Conservation (phyloP, 441 rosid genomes). For the Biscutella laevigata region DNA sequence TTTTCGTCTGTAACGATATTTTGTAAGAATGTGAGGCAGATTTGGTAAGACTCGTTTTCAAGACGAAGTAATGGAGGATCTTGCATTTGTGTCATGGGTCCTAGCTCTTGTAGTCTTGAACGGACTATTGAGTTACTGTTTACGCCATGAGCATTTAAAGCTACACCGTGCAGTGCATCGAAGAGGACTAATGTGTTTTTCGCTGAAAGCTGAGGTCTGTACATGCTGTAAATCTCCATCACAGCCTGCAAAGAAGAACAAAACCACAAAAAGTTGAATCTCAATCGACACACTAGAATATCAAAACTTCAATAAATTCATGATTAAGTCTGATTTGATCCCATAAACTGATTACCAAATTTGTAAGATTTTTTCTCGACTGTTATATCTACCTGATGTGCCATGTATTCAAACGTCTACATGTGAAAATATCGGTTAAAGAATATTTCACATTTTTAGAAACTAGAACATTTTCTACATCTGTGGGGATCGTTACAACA, state of each 20-base stretch:
- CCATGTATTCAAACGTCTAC: no score
- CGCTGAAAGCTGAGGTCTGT: constrained; percentile 62
- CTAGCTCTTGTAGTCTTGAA: constrained; percentile 76
- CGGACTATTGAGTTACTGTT: constrained; percentile 61
- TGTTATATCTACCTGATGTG: no score
- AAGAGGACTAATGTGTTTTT: constrained; percentile 67
- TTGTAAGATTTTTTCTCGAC: no score
- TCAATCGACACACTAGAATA: no score
- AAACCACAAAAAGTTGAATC: no score
- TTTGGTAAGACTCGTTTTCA: constrained; percentile 95
- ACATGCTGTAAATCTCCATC: constrained; percentile 95
- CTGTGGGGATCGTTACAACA: no score
- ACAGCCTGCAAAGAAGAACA: constrained; percentile 54
- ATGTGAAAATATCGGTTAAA: no score
- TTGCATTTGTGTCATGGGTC: constrained; percentile 94
- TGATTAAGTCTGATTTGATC: no score
- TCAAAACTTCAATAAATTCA: no score
- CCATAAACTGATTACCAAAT: no score
- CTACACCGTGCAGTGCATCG: constrained; percentile 74
- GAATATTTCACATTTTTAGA: no score
- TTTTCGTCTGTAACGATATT: constrained; percentile 61
- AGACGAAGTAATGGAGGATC: constrained; percentile 96
- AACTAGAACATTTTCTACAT: no score
- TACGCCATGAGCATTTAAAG: constrained; percentile 75
- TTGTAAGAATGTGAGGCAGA: constrained; percentile 87